Percentiles rank a stretch among this genome's conserved stretches.
Conservation (phyloP, 108 stramenopile species). For the Nitzschia palea region DNA sequence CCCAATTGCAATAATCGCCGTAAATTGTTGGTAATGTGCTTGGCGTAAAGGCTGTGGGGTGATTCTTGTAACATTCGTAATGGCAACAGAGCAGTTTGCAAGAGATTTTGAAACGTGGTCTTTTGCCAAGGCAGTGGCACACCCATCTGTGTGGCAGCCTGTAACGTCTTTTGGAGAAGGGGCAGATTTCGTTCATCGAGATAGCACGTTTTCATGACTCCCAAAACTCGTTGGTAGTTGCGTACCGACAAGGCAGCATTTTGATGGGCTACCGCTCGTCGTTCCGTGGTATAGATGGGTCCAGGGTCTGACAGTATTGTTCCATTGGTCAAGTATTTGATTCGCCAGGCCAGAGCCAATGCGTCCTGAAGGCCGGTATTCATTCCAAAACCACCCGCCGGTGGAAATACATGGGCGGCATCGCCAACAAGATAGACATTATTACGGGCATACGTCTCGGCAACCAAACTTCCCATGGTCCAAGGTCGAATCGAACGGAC, state of each 20-base stretch:
- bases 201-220: constrained; percentile 72
- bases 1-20: constrained; percentile 54
- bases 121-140: constrained; percentile 48
- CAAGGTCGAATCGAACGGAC: constrained; percentile 84
- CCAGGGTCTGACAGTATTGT: background rate
- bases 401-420: constrained; percentile 95
- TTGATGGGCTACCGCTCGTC: constrained; percentile 72
- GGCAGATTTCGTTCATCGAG: constrained; percentile 73
- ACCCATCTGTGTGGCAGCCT: constrained; percentile 40
- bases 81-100: constrained; percentile 63
- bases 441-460: constrained; percentile 51
- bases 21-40: constrained; percentile 60
- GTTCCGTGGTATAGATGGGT: constrained; percentile 62
- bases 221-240: constrained; percentile 83
- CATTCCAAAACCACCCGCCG: constrained; percentile 97
- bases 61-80: constrained; percentile 44
- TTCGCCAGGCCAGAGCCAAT: constrained; percentile 88
- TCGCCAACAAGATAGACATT: constrained; percentile 83
- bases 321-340: constrained; percentile 36
- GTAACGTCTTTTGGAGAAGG: constrained; percentile 45
- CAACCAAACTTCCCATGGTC: constrained; percentile 88
- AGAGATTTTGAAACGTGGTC: constrained; percentile 55
- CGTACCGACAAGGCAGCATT: constrained; percentile 89
- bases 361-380: constrained; percentile 96
- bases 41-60: constrained; percentile 30